A percentile compares a stretch with the other conserved stretches of the same genome.
phyloP scores from a whole-genome alignment of 495 filamentous ascomycete species.

The Trichocladium uniseriatum region DNA sequence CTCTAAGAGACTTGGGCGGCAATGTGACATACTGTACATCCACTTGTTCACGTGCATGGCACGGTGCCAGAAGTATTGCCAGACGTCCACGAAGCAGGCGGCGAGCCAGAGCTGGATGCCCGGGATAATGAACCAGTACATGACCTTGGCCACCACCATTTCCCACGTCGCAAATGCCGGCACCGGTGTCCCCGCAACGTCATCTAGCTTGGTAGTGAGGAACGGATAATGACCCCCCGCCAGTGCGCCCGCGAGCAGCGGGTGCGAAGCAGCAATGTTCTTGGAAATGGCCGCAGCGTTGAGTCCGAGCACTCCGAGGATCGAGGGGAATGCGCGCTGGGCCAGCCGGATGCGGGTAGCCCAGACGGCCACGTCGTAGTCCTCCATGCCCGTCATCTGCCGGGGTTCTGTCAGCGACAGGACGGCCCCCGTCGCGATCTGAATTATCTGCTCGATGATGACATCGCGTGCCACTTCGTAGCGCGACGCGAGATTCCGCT shows the following conservation, averaged over 20 bases:
- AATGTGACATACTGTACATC: conserved; percentile 78
- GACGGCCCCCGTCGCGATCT: conserved; percentile 54
- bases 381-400: conserved; percentile 61
- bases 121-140: conserved; percentile 75
- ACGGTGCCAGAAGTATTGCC: conserved; percentile 95
- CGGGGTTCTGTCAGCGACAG: conserved; percentile 55
- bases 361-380: conserved; percentile 77
- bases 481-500: conserved; percentile 76
- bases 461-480: conserved; percentile 81
- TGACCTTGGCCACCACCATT: conserved; percentile 54
- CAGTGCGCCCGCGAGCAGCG: conserved; percentile 55
- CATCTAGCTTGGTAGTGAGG: conserved; percentile 38
- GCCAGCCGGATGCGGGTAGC: conserved; percentile 62
- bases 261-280: conserved; percentile 48
- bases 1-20: neutral
- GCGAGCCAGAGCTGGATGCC: conserved; percentile 62
- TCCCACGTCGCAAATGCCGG: conserved; percentile 68
- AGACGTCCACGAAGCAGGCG: conserved; percentile 73
- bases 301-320: conserved; percentile 48
- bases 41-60: conserved; percentile 91
- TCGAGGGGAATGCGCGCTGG: conserved; percentile 55
- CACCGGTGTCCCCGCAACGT: conserved; percentile 31
- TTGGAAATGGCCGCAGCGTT: conserved; percentile 47
- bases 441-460: conserved; percentile 79
- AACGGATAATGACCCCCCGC: conserved; percentile 66